These are phyloP conservation scores for Periglandula ipomoeae DNA, from an alignment of 2,329 filamentous ascomycete genomes.

Conservation along the genomic window DNA sequence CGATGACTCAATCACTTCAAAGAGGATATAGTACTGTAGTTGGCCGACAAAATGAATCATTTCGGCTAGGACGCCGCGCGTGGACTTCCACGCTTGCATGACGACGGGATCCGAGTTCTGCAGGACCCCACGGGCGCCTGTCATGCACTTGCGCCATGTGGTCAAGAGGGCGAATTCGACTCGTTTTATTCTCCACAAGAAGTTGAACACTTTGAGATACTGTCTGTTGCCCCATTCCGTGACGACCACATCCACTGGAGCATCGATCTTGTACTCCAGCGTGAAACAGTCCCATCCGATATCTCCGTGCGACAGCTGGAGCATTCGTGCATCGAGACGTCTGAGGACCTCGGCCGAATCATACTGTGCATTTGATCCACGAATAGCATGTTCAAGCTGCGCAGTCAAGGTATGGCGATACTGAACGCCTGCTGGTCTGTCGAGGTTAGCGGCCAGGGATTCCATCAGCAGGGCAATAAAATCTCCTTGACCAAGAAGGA, in stretches of 20 bases:
- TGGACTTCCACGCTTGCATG: slow-evolving; percentile 77
- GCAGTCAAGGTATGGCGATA: slow-evolving; percentile 95
- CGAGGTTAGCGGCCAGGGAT: slow-evolving; percentile 82
- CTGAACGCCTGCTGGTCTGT: slow-evolving; percentile 91
- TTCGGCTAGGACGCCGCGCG: slow-evolving; percentile 80
- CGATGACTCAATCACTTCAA: slow-evolving; percentile 94
- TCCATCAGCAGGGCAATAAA: slow-evolving; percentile 98
- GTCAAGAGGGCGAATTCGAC: slow-evolving; percentile 89
- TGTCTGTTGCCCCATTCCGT: slow-evolving; percentile 93
- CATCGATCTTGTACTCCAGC: slow-evolving; percentile 95
- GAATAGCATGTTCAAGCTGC: slow-evolving; percentile 95
- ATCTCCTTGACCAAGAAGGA: slow-evolving; percentile 89
- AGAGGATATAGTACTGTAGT: slow-evolving; percentile 96
- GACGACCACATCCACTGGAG: slow-evolving; percentile 92
- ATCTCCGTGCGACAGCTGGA: slow-evolving; percentile 90
- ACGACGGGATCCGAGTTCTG: slow-evolving; percentile 62
- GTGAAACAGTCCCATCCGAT: slow-evolving; percentile 99
- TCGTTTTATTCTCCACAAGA: slow-evolving; percentile 94
- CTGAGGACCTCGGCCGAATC: slow-evolving; percentile 87
- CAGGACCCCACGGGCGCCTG: slow-evolving; percentile 83
- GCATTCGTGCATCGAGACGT: slow-evolving; percentile 92
- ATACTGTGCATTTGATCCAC: slow-evolving; percentile 93
- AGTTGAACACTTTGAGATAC: slow-evolving; percentile 98
- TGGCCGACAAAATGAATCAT: slow-evolving; percentile 99
- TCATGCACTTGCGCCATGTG: slow-evolving; percentile 94